These are phyloP conservation scores for Helicocarpus griseus DNA, from an alignment of 2,329 filamentous ascomycete genomes.

Conservation along the genomic window DNA sequence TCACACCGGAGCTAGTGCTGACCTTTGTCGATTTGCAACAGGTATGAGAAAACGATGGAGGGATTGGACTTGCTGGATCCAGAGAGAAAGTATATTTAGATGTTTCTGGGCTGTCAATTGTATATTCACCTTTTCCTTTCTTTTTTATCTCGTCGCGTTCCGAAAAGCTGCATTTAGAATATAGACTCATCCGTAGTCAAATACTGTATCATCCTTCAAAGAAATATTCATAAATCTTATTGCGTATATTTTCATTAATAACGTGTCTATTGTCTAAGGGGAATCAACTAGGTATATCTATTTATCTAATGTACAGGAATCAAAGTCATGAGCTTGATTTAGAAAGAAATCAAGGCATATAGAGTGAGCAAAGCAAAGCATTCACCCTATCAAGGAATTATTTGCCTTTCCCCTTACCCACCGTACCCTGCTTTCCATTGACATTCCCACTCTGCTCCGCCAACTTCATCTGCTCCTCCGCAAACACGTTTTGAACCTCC, in stretches of 20 bases:
- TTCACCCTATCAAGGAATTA: too few species aligned
- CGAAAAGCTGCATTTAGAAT: not conserved
- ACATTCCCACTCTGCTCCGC: too few species aligned
- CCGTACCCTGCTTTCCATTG: not conserved
- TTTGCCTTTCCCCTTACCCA: not conserved
- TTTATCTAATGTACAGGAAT: not conserved
- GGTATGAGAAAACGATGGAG: constrained; percentile 94
- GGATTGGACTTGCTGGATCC: constrained; percentile 72
- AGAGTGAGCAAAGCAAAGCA: too few species aligned
- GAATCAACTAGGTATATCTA: not conserved
- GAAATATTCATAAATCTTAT: too few species aligned
- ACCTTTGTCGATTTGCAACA: constrained; percentile 13
- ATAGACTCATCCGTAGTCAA: not conserved
- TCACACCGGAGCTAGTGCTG: constrained; percentile 6
- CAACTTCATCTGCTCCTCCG: constrained; percentile 47
- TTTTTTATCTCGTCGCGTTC: not conserved
- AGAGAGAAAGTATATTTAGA: constrained; percentile 67
- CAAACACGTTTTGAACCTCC: constrained; percentile 63
- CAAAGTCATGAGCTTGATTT: too few species aligned
- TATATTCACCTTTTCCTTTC: not conserved
- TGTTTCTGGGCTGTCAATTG: not conserved
- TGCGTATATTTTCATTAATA: too few species aligned
- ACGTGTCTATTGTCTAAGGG: not conserved
- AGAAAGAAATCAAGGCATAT: too few species aligned
- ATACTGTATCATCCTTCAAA: too few species aligned